Percentiles rank a stretch among this genome's conserved stretches.
Evolutionary conservation across 1,284 basidiomycete genomes (phyloP).

Genomic region (Microbotryum lychnidis-dioicae): DNA sequence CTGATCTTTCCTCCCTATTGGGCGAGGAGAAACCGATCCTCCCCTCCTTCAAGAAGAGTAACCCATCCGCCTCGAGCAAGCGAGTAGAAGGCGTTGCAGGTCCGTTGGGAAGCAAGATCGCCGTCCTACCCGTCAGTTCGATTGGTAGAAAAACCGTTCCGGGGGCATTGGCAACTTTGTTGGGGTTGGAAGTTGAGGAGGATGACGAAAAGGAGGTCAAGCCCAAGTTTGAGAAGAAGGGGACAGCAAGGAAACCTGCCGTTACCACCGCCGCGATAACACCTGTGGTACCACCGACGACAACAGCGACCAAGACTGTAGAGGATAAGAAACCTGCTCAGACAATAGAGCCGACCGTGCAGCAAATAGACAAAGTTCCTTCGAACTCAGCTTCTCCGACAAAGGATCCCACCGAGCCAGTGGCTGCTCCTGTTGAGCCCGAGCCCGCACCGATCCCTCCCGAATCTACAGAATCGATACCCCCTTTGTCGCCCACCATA

Average conservation of each 20-base stretch:
- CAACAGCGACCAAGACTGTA: neutral
- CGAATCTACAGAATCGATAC: neutral
- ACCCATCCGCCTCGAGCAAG: neutral
- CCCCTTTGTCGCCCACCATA: neutral
- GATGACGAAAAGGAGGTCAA: constrained; percentile 5
- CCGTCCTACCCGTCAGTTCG: constrained; percentile 12
- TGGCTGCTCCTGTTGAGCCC: neutral
- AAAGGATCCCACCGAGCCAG: neutral
- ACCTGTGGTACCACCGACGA: neutral
- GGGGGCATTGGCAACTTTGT: constrained; percentile 21
- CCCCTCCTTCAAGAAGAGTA: constrained; percentile 8
- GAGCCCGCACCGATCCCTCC: neutral
- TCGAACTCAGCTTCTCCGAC: neutral
- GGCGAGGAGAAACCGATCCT: constrained; percentile 20
- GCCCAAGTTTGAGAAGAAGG: neutral
- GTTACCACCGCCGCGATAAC: neutral
- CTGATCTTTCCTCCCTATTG: constrained; percentile 18
- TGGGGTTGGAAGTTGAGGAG: constrained; percentile 17
- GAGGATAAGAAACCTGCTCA: neutral
- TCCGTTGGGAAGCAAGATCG: constrained; percentile 11
- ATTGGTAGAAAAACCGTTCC: constrained; percentile 18
- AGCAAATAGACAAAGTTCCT: neutral
- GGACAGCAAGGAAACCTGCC: too few relatives aligned
- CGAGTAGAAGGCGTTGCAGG: neutral
- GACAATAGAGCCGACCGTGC: neutral